phyloP scores from a whole-genome alignment of 2,329 filamentous ascomycete species.

The Ophiostoma ulmi region DNA sequence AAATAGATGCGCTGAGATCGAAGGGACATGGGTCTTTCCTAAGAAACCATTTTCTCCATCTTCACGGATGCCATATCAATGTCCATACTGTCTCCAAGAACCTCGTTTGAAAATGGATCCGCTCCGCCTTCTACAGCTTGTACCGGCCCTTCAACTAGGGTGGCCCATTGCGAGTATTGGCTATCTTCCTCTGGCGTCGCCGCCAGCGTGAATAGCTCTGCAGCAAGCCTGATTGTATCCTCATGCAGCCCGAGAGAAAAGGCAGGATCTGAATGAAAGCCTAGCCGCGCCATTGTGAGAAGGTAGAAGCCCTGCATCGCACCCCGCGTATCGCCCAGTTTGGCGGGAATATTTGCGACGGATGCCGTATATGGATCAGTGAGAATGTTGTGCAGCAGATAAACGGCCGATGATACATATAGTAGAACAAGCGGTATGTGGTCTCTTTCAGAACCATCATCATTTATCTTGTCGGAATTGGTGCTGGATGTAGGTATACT shows the following conservation, averaged over 20 bases:
- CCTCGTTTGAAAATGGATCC: constrained; percentile 22
- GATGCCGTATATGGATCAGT: constrained; percentile 45
- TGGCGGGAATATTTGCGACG: constrained; percentile 59
- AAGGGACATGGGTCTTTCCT: neutral
- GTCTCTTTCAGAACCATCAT: neutral
- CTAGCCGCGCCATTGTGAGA: constrained; percentile 73
- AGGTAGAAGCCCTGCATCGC: constrained; percentile 72
- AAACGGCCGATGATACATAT: constrained; percentile 46
- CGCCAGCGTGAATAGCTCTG: constrained; percentile 72
- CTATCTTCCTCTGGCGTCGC: constrained; percentile 68
- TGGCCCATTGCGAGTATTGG: constrained; percentile 25
- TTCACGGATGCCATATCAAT: constrained; percentile 16
- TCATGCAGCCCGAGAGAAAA: constrained; percentile 49
- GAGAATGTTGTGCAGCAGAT: constrained; percentile 49
- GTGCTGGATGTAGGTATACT: neutral
- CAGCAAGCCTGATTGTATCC: constrained; percentile 73
- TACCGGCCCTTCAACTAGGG: neutral
- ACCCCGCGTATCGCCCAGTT: constrained; percentile 64
- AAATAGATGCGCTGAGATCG: neutral
- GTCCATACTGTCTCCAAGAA: neutral
- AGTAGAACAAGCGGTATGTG: constrained; percentile 36
- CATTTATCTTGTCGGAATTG: neutral
- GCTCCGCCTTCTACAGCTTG: neutral
- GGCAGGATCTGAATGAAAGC: constrained; percentile 66
- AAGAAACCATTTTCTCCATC: constrained; percentile 16